A percentile compares a stretch with the other conserved stretches of the same genome.
Evolutionary conservation across 2,329 filamentous ascomycete species (phyloP).

Genomic region (Chaetomiaceae sp.): DNA sequence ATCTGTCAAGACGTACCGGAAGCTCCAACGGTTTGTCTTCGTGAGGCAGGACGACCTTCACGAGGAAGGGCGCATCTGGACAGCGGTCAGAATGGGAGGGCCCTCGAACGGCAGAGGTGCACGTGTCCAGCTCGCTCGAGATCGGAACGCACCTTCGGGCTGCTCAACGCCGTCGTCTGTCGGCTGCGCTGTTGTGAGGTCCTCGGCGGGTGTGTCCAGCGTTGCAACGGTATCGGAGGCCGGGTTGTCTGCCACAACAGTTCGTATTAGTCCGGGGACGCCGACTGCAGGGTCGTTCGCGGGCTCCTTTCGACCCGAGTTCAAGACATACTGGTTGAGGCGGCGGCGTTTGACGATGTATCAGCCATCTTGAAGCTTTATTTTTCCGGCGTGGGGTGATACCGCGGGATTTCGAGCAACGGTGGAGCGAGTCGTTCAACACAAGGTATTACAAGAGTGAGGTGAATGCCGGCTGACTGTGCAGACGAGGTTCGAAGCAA

Average conservation of each 20-base stretch:
- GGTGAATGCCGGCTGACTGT: constrained; percentile 5
- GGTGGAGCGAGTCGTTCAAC: constrained; percentile 5
- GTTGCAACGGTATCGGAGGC: constrained; percentile 14
- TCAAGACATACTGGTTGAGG: constrained; percentile 22
- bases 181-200: constrained; percentile 16
- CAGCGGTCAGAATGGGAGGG: neutral
- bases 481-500: constrained; percentile 13
- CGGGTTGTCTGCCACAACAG: constrained; percentile 16
- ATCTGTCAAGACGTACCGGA: constrained; percentile 54
- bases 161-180: constrained; percentile 28
- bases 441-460: constrained; percentile 8
- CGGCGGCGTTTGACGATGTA: constrained; percentile 10
- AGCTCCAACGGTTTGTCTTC: constrained; percentile 68
- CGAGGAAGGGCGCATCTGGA: constrained; percentile 46
- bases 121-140: neutral
- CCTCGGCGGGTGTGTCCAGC: constrained; percentile 14
- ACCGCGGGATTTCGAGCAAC: constrained; percentile 6
- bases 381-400: constrained; percentile 1
- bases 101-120: neutral
- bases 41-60: constrained; percentile 78
- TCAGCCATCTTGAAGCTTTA: constrained; percentile 15
- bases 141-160: constrained; percentile 27
- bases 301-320: neutral
- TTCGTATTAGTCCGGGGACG: constrained; percentile 10
- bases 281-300: neutral